Evolutionary conservation across 129 eudicot genomes (phyloP).

Genomic region (Erigeron canadensis): DNA sequence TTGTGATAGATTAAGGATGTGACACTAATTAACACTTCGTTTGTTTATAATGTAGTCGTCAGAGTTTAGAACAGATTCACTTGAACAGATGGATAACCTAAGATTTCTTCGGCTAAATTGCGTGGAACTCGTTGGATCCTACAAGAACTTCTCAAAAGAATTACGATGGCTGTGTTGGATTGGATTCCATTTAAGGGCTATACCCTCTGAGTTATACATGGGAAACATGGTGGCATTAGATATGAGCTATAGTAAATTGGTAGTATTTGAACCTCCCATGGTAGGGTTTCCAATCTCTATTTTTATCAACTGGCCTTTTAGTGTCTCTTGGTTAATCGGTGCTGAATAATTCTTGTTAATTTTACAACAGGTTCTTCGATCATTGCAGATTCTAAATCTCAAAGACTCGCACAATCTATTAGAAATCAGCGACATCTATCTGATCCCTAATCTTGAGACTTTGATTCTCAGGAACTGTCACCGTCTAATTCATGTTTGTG

Average conservation of each 20-base stretch:
- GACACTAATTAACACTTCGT: neutral
- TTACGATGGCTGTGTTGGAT: slow-evolving; percentile 38
- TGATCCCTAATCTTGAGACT: slow-evolving; percentile 31
- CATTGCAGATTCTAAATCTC: slow-evolving; percentile 37
- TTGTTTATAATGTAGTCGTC: slow-evolving; percentile 7
- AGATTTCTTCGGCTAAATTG: slow-evolving; percentile 26
- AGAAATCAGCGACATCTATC: neutral
- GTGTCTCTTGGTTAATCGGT: neutral
- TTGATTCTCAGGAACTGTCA: slow-evolving; percentile 31
- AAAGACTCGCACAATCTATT: slow-evolving; percentile 24
- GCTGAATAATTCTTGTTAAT: neutral
- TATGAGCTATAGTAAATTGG: slow-evolving; percentile 30
- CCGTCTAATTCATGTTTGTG: slow-evolving; percentile 22
- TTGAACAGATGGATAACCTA: slow-evolving; percentile 32
- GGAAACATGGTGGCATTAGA: slow-evolving; percentile 36
- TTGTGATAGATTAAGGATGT: neutral
- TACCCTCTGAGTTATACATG: slow-evolving; percentile 18
- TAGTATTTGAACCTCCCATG: slow-evolving; percentile 9
- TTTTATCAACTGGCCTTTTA: neutral
- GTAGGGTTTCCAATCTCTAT: neutral
- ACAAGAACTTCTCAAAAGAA: slow-evolving; percentile 10
- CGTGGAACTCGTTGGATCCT: slow-evolving; percentile 17
- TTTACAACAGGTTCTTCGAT: slow-evolving; percentile 25
- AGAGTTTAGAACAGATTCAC: slow-evolving; percentile 4
- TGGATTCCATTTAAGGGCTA: neutral